These are phyloP conservation scores for Cymbopogon flexuosus DNA, from an alignment of 202 grass and related monocot genomes.

Conservation along the genomic window DNA sequence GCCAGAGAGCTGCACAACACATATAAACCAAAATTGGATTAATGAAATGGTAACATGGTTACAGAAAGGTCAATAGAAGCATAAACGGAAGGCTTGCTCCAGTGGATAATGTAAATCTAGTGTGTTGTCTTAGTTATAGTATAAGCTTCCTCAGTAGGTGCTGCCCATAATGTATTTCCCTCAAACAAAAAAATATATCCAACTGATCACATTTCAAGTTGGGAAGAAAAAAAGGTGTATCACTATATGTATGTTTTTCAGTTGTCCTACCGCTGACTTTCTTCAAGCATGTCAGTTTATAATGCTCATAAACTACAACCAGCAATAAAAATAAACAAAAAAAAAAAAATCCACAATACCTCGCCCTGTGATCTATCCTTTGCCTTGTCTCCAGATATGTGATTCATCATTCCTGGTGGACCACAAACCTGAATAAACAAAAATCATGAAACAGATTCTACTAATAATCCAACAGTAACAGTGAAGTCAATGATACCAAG, in stretches of 20 bases:
- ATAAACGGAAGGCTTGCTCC: neutral
- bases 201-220: neutral
- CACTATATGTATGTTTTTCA: neutral
- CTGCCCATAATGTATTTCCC: neutral
- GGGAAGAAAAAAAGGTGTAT: neutral
- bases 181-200: neutral
- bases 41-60: neutral
- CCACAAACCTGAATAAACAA: conserved; percentile 73
- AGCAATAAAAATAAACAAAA: neutral
- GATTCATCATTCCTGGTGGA: conserved; percentile 91
- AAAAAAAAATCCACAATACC: conserved; percentile 37
- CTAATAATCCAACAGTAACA: conserved; percentile 1
- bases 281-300: neutral
- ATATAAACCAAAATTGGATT: conserved; percentile 13
- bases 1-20: conserved; percentile 47
- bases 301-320: neutral
- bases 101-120: neutral
- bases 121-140: neutral
- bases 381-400: conserved; percentile 87
- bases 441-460: neutral
- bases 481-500: neutral
- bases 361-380: conserved; percentile 86
- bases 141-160: neutral
- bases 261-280: conserved; percentile 1
- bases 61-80: neutral